Percentiles rank a stretch among this genome's conserved stretches.
These are phyloP conservation scores for Umbelopsis sp. DNA, from an alignment of 192 early-diverging fungal species.

Conservation along the genomic window DNA sequence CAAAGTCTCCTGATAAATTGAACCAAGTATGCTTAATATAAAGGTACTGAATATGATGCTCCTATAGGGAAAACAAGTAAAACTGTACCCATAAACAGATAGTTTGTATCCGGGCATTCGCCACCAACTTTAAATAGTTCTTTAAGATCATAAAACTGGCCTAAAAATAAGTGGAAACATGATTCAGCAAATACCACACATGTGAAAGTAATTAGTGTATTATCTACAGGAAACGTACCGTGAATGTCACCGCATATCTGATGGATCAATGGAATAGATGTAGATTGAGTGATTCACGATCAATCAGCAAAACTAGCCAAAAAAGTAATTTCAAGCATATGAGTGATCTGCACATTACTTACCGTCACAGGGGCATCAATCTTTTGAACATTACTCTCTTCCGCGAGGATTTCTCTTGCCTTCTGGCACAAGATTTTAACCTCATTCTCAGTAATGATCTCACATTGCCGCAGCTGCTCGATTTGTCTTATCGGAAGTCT, in stretches of 20 bases:
- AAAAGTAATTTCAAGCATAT: neutral
- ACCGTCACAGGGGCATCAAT: slow-evolving; percentile 96
- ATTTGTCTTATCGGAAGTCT: slow-evolving; percentile 64
- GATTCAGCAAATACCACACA: neutral
- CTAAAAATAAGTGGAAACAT: slow-evolving; percentile 12
- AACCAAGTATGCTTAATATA: neutral
- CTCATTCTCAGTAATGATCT: slow-evolving; percentile 90
- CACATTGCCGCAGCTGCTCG: slow-evolving; percentile 85
- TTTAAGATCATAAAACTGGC: slow-evolving; percentile 94
- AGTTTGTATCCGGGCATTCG: slow-evolving; percentile 96
- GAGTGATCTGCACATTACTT: slow-evolving; percentile 26
- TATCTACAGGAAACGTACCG: slow-evolving; percentile 47
- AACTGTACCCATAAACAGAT: slow-evolving; percentile 88
- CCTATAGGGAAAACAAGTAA: neutral
- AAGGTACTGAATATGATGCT: neutral
- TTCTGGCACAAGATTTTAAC: slow-evolving; percentile 94
- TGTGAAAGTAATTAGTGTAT: neutral
- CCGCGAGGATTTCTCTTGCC: slow-evolving; percentile 93
- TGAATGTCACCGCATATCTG: slow-evolving; percentile 95
- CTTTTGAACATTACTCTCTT: slow-evolving; percentile 95
- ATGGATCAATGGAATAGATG: neutral
- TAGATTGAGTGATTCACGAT: neutral
- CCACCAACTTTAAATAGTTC: slow-evolving; percentile 94
- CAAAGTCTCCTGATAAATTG: slow-evolving; percentile 71
- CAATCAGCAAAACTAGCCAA: neutral